Conservation (phyloP, 2,329 filamentous ascomycete species). For the Gnomoniopsis smithogilvyi region DNA sequence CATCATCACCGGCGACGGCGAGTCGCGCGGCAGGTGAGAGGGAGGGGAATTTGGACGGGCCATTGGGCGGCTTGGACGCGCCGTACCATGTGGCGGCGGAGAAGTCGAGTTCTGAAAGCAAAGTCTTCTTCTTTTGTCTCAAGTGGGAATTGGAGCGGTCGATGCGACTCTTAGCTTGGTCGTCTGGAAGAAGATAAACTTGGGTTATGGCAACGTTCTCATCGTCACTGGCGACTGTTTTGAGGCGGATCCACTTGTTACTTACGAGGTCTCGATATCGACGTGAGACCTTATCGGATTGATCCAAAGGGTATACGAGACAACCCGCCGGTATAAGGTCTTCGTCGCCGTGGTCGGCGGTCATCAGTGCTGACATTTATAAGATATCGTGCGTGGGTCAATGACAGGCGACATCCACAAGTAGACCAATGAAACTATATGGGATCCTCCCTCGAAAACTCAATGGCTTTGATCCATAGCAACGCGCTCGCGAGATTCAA, state of each 20-base stretch:
- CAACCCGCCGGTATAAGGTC: constrained; percentile 27
- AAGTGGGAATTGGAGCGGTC: constrained; percentile 44
- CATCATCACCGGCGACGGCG: constrained; percentile 22
- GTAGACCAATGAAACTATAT: too few species aligned
- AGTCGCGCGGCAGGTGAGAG: constrained; percentile 33
- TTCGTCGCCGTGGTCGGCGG: too few species aligned
- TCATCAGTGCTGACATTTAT: too few species aligned
- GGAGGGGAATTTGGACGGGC: constrained; percentile 11
- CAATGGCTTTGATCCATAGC: too few species aligned
- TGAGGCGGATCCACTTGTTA: constrained; percentile 41
- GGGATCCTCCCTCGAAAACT: too few species aligned
- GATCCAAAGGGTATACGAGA: constrained; percentile 27
- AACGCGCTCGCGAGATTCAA: too few species aligned
- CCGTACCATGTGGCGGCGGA: constrained; percentile 56
- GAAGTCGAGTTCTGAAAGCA: constrained; percentile 55
- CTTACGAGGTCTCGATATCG: constrained; percentile 27
- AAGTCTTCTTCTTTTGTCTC: constrained; percentile 38
- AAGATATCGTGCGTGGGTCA: too few species aligned
- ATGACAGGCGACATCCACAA: too few species aligned
- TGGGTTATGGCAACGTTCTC: constrained; percentile 36
- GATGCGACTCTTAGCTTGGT: constrained; percentile 54
- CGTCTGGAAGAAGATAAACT: constrained; percentile 64
- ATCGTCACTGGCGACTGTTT: constrained; percentile 28
- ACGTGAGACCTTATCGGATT: constrained; percentile 9
- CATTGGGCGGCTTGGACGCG: constrained; percentile 9